phyloP scores from a whole-genome alignment of 2,329 filamentous ascomycete species.

The Colletotrichum neosansevieriae region DNA sequence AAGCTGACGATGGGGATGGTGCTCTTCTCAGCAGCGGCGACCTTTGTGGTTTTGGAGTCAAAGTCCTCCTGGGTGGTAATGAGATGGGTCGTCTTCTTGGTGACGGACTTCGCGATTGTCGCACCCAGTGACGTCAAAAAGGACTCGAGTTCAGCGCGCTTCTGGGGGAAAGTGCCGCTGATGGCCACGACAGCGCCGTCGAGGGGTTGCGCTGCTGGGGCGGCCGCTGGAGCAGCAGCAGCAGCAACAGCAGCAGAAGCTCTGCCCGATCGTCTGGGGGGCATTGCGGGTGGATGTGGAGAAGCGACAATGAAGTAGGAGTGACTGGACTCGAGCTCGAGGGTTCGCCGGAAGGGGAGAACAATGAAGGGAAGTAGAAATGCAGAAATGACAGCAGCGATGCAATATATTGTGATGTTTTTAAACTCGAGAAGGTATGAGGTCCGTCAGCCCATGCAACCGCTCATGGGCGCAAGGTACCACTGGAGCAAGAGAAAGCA shows the following conservation, averaged over 20 bases:
- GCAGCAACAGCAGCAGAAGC: slow-evolving; percentile 21
- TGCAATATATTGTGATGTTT: slow-evolving; percentile 16
- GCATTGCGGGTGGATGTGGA: slow-evolving; percentile 32
- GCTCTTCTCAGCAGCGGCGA: slow-evolving; percentile 59
- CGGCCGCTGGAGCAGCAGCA: slow-evolving; percentile 19
- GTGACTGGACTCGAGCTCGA: background rate
- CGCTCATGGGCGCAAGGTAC: background rate
- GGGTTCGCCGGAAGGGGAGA: background rate
- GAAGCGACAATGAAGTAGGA: background rate
- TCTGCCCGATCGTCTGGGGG: slow-evolving; percentile 35
- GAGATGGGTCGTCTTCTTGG: slow-evolving; percentile 66
- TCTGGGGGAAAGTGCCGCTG: slow-evolving; percentile 69
- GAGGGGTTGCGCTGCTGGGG: slow-evolving; percentile 50
- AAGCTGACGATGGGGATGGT: slow-evolving; percentile 68
- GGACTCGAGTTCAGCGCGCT: slow-evolving; percentile 62
- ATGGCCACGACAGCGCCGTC: slow-evolving; percentile 65
- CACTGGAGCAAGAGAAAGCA: background rate
- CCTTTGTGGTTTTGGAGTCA: slow-evolving; percentile 62
- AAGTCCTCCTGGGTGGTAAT: slow-evolving; percentile 67
- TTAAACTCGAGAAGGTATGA: background rate
- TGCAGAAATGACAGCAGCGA: background rate
- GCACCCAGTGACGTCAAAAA: slow-evolving; percentile 64
- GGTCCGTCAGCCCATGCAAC: background rate
- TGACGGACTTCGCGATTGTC: slow-evolving; percentile 59
- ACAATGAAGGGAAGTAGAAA: background rate